Evolutionary conservation across 1,139 yeast species (phyloP).

Genomic region (Yamadazyma conglobata): DNA sequence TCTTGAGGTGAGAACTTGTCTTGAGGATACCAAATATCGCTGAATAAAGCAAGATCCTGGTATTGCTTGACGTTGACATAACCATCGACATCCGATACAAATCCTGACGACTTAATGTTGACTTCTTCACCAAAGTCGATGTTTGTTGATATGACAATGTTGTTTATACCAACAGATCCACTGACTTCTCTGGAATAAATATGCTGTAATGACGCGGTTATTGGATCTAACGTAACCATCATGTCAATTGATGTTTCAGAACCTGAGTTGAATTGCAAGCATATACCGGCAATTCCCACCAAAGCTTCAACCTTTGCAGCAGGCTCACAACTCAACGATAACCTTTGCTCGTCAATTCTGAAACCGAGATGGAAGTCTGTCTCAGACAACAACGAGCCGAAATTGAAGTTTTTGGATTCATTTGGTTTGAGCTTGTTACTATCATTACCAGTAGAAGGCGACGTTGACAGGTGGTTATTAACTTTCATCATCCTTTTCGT

Average conservation of each 20-base stretch:
- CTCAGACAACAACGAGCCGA: slow-evolving; percentile 41
- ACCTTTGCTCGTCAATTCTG: slow-evolving; percentile 65
- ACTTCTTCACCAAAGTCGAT: slow-evolving; percentile 34
- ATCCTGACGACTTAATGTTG: slow-evolving; percentile 48
- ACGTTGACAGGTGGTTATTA: background rate
- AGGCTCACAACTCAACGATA: slow-evolving; percentile 86
- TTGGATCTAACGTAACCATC: slow-evolving; percentile 41
- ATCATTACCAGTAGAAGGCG: background rate
- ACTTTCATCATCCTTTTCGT: slow-evolving; percentile 36
- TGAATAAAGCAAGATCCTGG: slow-evolving; percentile 79
- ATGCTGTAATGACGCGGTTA: slow-evolving; percentile 78
- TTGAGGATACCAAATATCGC: slow-evolving; percentile 77
- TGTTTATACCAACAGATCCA: slow-evolving; percentile 64
- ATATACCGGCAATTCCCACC: slow-evolving; percentile 65
- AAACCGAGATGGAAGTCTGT: slow-evolving; percentile 65
- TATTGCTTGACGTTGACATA: slow-evolving; percentile 78
- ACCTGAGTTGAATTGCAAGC: slow-evolving; percentile 55
- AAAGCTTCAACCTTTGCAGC: slow-evolving; percentile 89
- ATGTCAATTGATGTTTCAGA: slow-evolving; percentile 28
- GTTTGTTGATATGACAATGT: slow-evolving; percentile 38
- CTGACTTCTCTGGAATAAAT: slow-evolving; percentile 86
- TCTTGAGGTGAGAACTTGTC: background rate
- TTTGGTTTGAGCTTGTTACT: slow-evolving; percentile 4
- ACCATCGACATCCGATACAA: slow-evolving; percentile 54
- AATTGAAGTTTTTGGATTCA: slow-evolving; percentile 20